Evolutionary conservation across 2,329 filamentous ascomycete genomes (phyloP).

Genomic region (Pseudogymnoascus destructans): DNA sequence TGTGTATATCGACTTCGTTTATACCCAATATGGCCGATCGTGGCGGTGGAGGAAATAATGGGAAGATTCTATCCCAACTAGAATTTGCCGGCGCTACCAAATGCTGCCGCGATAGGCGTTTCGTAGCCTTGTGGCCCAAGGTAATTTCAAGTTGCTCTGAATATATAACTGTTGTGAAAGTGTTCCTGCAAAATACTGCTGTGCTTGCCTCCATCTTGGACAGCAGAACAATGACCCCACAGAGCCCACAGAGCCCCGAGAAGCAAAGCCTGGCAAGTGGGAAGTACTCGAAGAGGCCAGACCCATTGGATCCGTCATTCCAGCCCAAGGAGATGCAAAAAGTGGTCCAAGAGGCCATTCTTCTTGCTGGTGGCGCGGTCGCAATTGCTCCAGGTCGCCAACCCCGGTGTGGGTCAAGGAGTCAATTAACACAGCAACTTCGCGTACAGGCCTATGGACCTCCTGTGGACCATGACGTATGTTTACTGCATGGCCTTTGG

Average conservation of each 20-base stretch:
- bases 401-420: conserved; percentile 28
- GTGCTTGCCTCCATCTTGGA: background rate
- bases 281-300: background rate
- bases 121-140: background rate
- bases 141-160: background rate
- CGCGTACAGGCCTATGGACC: conserved; percentile 26
- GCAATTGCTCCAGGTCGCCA: conserved; percentile 32
- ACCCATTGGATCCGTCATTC: background rate
- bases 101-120: background rate
- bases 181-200: background rate
- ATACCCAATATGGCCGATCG: conserved; percentile 40
- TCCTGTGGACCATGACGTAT: conserved; percentile 29
- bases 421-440: conserved; percentile 30
- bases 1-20: conserved; percentile 33
- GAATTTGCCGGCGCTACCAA: conserved; percentile 5
- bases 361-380: conserved; percentile 27
- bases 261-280: background rate
- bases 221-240: background rate
- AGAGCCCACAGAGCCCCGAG: background rate
- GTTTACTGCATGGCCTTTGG: conserved; percentile 30
- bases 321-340: conserved; percentile 23
- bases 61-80: conserved; percentile 12
- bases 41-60: conserved; percentile 33
- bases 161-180: background rate
- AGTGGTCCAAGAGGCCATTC: conserved; percentile 27